Conservation (phyloP, 306 rosid species). For the Dalbergia cultrata region DNA sequence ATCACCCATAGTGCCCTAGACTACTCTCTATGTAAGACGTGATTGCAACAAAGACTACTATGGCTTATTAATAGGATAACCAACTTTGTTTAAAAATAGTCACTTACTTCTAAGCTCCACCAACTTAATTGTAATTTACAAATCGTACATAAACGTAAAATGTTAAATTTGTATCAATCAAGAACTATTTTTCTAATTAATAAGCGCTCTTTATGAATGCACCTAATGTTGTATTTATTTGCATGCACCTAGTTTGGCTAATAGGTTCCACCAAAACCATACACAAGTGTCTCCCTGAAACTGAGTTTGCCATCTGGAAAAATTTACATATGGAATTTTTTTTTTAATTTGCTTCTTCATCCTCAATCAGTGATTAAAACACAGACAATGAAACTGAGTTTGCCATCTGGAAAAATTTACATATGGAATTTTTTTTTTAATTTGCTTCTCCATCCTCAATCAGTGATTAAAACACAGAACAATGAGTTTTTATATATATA, state of each 20-base stretch:
- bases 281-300: constrained; percentile 26
- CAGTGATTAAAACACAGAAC: constrained; percentile 12
- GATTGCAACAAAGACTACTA: too few relatives aligned
- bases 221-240: background rate
- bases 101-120: too few relatives aligned
- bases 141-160: too few relatives aligned
- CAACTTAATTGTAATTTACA: too few relatives aligned
- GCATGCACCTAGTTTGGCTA: background rate
- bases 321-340: constrained; percentile 42
- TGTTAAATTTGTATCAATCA: too few relatives aligned
- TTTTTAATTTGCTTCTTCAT: background rate
- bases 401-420: constrained; percentile 37
- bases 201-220: too few relatives aligned
- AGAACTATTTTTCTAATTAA: too few relatives aligned
- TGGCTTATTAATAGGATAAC: too few relatives aligned
- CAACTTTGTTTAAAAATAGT: too few relatives aligned
- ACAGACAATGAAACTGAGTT: constrained; percentile 28
- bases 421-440: constrained; percentile 33
- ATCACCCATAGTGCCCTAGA: too few relatives aligned
- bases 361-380: constrained; percentile 23
- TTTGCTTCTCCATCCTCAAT: background rate
- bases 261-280: constrained; percentile 1
- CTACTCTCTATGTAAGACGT: background rate
- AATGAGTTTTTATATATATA: background rate
- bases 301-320: constrained; percentile 41